These are phyloP conservation scores for Candida peoriensis DNA, from an alignment of 805 yeast species.

Conservation along the genomic window DNA sequence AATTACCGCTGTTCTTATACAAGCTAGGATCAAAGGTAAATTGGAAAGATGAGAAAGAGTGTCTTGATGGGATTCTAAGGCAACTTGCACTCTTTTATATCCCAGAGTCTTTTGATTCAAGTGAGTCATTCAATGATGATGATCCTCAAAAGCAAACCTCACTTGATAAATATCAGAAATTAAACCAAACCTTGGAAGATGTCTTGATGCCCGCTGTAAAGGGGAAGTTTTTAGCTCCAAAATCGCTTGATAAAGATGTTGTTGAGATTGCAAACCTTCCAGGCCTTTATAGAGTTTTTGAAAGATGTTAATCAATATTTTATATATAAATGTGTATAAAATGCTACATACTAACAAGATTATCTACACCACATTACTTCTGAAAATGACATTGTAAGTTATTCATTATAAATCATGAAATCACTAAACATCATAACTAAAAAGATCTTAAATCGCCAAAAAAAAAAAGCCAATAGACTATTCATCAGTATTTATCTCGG, in stretches of 20 bases:
- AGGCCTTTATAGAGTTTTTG: constrained; percentile 86
- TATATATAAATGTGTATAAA: constrained; percentile 1
- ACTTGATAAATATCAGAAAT: constrained; percentile 24
- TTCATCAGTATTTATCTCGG: too few species aligned
- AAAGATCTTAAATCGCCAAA: too few species aligned
- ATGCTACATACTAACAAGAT: constrained; percentile 12
- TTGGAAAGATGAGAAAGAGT: constrained; percentile 63
- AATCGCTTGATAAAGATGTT: constrained; percentile 44
- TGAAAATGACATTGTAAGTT: too few species aligned
- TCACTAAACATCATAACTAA: too few species aligned
- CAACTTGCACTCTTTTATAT: constrained; percentile 71
- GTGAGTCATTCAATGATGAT: constrained; percentile 21
- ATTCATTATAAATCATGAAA: too few species aligned
- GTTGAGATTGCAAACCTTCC: constrained; percentile 89
- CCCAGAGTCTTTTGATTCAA: constrained; percentile 47
- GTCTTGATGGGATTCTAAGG: constrained; percentile 58
- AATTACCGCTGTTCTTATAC: constrained; percentile 63
- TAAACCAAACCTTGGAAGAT: constrained; percentile 45
- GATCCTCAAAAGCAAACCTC: constrained; percentile 20
- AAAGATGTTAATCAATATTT: constrained; percentile 55
- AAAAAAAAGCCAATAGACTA: too few species aligned
- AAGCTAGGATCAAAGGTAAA: constrained; percentile 54
- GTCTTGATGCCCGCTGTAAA: constrained; percentile 62
- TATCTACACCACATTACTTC: constrained; percentile 17
- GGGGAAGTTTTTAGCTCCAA: constrained; percentile 60